Base-by-base conservation (phyloP, 306 rosid genomes). In the Rosa rugosa region DNA sequence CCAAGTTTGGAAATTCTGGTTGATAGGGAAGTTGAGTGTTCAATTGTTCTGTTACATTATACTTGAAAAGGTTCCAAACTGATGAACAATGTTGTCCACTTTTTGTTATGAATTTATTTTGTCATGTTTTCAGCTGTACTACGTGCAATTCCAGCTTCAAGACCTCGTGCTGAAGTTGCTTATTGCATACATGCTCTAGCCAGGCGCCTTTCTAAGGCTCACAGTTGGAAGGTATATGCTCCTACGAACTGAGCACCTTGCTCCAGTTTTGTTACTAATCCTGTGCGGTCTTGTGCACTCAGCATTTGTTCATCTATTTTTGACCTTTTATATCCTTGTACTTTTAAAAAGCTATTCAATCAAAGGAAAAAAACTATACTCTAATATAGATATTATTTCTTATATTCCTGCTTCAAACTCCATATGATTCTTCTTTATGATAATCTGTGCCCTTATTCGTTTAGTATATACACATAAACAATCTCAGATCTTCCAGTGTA, bases 111-210 rank as follows among this genome's bases (percentile, higher is more conserved):
- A 11, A 38, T 16, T 49, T 57, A 6, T 41, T 41, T 16, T n/a
- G 1, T 65, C 38, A 6, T 64, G 49, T 65, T 64, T 36, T 44
- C 80, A 76, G 80, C 73, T 65, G 49, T 76, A 63, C 34, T 76
- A 46, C 17, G 20, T n/a, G 72, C 80, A 64, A 71, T 76, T 65
- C 38, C 80, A 22, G 72, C 73, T 8, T 31, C 63, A 34, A 76
- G 80, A 31, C 80, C 80, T 49, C 80, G 73, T 3, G 63, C 64
- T 49, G 72, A 63, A 49, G 80, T 50, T 36, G 72, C 64, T n/a
- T 65, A 76, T 50, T 76, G 80, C 72, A 76, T 76, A n/a, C 63
- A 64, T 47, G 63, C 49, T 65, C 80, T 76, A 16, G 80, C 80
- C 46, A 76, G 42, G 63, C 62, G 80, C 40, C 72, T 76, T 47